These are phyloP conservation scores for Echria macrotheca DNA, from an alignment of 495 filamentous ascomycete genomes.

Conservation along the genomic window DNA sequence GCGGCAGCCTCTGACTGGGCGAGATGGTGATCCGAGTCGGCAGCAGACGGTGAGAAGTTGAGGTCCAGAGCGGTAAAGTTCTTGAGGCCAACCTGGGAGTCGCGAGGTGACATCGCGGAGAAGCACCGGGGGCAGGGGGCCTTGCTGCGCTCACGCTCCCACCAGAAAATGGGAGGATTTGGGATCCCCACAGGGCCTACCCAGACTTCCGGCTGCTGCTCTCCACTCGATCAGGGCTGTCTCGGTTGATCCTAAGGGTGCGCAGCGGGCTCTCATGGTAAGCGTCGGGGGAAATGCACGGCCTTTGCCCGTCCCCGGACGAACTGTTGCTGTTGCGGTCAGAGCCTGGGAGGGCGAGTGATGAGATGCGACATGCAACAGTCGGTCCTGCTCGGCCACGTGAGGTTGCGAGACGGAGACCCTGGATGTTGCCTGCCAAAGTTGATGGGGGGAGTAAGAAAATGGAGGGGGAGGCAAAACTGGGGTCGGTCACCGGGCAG, in stretches of 20 bases:
- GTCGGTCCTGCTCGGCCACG: too few species aligned
- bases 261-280: conserved; percentile 23
- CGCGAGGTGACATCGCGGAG: conserved; percentile 25
- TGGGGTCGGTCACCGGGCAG: conserved; percentile 19
- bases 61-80: conserved; percentile 24
- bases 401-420: background rate
- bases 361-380: too few species aligned
- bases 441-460: conserved; percentile 7
- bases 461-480: conserved; percentile 18
- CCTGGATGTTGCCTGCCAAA: conserved; percentile 5
- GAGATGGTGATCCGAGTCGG: conserved; percentile 18
- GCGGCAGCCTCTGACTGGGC: conserved; percentile 20
- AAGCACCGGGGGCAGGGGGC: background rate
- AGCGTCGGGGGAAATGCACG: conserved; percentile 5
- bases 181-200: conserved; percentile 17
- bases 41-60: conserved; percentile 22
- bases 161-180: conserved; percentile 11
- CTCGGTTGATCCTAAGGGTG: conserved; percentile 12
- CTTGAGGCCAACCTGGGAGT: conserved; percentile 16
- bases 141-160: conserved; percentile 7
- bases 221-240: conserved; percentile 23
- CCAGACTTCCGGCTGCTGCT: conserved; percentile 11
- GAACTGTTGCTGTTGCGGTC: too few species aligned
- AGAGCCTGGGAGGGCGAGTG: background rate
- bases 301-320: conserved; percentile 6